phyloP scores from a whole-genome alignment of 768 basidiomycete genomes.

The Leccinellum luteum region DNA sequence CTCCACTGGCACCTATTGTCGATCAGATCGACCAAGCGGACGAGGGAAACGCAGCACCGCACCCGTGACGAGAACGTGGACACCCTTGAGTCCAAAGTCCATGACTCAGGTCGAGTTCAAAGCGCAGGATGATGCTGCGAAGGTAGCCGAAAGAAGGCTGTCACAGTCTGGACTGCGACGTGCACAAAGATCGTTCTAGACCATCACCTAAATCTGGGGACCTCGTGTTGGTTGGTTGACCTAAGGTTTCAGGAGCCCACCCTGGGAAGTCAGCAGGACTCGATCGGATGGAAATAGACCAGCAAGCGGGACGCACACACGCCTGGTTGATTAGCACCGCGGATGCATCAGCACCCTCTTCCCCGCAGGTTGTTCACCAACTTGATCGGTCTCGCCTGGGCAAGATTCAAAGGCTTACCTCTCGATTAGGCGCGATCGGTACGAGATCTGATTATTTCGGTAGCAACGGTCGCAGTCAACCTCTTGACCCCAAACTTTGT shows the following conservation, averaged over 20 bases:
- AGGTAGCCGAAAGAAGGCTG: not conserved
- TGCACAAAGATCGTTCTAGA: conserved; percentile 10
- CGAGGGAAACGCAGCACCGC: not conserved
- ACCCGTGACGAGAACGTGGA: conserved; percentile 74
- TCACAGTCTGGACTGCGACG: not conserved
- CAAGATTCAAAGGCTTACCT: not conserved
- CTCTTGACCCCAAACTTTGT: not conserved
- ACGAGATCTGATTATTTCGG: not conserved
- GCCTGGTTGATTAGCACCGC: not conserved
- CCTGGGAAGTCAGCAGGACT: conserved; percentile 13
- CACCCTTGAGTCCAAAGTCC: conserved; percentile 57
- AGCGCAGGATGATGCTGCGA: not conserved
- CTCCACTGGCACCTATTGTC: conserved; percentile 64
- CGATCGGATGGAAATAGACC: not conserved
- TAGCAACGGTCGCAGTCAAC: not conserved
- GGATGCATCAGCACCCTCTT: no score
- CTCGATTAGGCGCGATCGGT: not conserved
- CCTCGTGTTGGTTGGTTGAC: not conserved
- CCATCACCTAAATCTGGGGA: conserved; percentile 4
- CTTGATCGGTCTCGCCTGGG: not conserved
- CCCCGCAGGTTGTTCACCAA: not conserved
- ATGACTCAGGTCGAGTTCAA: conserved; percentile 19
- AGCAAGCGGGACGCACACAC: not conserved
- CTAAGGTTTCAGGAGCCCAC: conserved; percentile 8
- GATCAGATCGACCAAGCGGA: not conserved